Percentiles rank a stretch among this genome's conserved stretches.
Evolutionary conservation across 352 stramenopile species (phyloP).

Genomic region (Phytophthora agathidicida): DNA sequence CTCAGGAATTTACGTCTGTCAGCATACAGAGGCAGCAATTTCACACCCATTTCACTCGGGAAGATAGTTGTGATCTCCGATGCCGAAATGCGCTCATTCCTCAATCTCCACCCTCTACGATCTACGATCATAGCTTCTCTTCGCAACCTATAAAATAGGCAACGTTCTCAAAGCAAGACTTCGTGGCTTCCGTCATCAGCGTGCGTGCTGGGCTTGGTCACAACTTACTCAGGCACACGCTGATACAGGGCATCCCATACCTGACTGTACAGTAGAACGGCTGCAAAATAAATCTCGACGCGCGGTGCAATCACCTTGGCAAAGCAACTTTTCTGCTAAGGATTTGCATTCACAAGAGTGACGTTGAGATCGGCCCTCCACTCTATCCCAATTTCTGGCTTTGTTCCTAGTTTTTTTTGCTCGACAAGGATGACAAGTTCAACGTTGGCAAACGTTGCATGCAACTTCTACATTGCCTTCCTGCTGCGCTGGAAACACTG

Average conservation of each 20-base stretch:
- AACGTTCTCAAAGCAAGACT: no score
- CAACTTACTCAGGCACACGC: neutral
- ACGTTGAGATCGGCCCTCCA: slow-evolving; percentile 12
- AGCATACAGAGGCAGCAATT: no score
- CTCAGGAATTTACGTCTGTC: no score
- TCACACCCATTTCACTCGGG: no score
- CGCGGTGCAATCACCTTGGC: neutral
- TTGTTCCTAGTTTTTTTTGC: slow-evolving; percentile 4
- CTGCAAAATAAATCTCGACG: no score
- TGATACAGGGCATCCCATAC: neutral
- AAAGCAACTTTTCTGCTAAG: slow-evolving; percentile 2
- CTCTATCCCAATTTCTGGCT: slow-evolving; percentile 20
- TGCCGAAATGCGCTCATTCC: no score
- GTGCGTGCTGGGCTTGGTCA: neutral
- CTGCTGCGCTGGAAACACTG: slow-evolving; percentile 1
- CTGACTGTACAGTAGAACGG: neutral
- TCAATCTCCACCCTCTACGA: no score
- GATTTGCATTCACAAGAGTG: slow-evolving; percentile 13
- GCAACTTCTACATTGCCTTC: neutral
- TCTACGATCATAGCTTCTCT: no score
- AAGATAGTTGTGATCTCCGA: no score
- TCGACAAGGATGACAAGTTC: slow-evolving; percentile 19
- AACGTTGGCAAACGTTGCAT: slow-evolving; percentile 6
- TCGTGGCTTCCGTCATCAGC: no score
- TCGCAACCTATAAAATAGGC: no score